Conservation (phyloP, 495 filamentous ascomycete species). For the Hyaloscypha finlandica region DNA sequence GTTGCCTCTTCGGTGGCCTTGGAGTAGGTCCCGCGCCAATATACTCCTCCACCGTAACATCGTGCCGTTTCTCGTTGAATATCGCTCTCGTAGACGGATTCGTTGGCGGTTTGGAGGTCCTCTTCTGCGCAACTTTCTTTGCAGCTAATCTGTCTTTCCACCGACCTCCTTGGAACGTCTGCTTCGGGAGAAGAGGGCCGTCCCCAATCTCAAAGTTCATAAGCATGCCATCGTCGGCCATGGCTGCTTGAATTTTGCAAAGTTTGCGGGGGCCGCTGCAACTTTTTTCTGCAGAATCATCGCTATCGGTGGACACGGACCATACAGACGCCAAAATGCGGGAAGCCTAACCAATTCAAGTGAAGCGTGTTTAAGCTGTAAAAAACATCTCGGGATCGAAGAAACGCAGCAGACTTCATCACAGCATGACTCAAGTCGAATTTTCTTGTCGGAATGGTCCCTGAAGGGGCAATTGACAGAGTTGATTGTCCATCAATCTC, state of each 20-base stretch:
- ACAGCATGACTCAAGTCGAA: slow-evolving; percentile 30
- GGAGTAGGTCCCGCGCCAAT: slow-evolving; percentile 25
- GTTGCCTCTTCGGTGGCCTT: slow-evolving; percentile 29
- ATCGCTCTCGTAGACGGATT: slow-evolving; percentile 20
- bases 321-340: slow-evolving; percentile 11
- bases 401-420: slow-evolving; percentile 33
- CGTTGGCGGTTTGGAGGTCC: slow-evolving; percentile 17
- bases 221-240: slow-evolving; percentile 95
- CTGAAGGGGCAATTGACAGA: slow-evolving; percentile 19
- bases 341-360: slow-evolving; percentile 17
- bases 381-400: slow-evolving; percentile 13
- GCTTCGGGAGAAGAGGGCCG: slow-evolving; percentile 49
- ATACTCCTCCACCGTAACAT: slow-evolving; percentile 25
- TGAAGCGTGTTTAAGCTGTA: slow-evolving; percentile 2
- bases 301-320: slow-evolving; percentile 23
- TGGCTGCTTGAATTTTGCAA: slow-evolving; percentile 37
- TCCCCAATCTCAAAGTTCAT: slow-evolving; percentile 85
- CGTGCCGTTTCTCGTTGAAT: slow-evolving; percentile 26
- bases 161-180: slow-evolving; percentile 80
- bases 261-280: not conserved
- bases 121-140: slow-evolving; percentile 64
- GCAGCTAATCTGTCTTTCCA: slow-evolving; percentile 88
- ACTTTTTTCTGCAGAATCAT: slow-evolving; percentile 16
- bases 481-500: not conserved
- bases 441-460: slow-evolving; percentile 23